Base-by-base conservation (phyloP, 495 filamentous ascomycete genomes). In the Neurospora sublineolata region DNA sequence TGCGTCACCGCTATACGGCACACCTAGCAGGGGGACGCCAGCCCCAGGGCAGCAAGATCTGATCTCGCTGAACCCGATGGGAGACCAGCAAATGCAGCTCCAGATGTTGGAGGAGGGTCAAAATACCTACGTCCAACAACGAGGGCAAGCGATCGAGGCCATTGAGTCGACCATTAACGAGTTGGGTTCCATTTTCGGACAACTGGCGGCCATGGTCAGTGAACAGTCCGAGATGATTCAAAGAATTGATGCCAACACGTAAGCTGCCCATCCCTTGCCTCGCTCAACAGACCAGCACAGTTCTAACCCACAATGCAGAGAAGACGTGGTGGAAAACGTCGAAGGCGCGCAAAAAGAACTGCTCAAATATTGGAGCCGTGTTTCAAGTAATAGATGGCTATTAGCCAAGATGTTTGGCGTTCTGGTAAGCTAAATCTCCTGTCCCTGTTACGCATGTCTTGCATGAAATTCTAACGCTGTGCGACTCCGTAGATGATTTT, bases 331-430 rank as follows among this genome's bases (percentile, higher is more conserved):
- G 38, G 94, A 97, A 76, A 98, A 99, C 77, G 95, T 99, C 16
- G 87, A 97, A 79, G 95, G 95, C 37, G 95, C 95, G 12, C 95
- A 99, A 78, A 87, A 94, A 52, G 95, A 99, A 82, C 74, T 93
- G 74, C 87, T 99, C 85, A 97, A 97, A 77, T 99, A 98, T 83
- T 99, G 96, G 95, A 90, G 88, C 12, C 86, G 94, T 33, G 94
- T 98, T 12, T 93, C 91, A 27, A 92, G 93, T 36, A 99, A 98
- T 84, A 87, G 95, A 76, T 98, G 96, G 95, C 83, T 99, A 67
- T 89, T 99, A 69, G 96, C 94, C 18, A 97, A 98, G 87, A 99
- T 99, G 96, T 97, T 99, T 87, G 95, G 95, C 70, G 92, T 90
- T 27, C 80, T 90, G 44, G 89, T 90, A 84, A 83, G 89, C 79